Percentiles rank a stretch among this genome's conserved stretches.
phyloP scores from a whole-genome alignment of 768 basidiomycete species.

The Phallus indusiatus region DNA sequence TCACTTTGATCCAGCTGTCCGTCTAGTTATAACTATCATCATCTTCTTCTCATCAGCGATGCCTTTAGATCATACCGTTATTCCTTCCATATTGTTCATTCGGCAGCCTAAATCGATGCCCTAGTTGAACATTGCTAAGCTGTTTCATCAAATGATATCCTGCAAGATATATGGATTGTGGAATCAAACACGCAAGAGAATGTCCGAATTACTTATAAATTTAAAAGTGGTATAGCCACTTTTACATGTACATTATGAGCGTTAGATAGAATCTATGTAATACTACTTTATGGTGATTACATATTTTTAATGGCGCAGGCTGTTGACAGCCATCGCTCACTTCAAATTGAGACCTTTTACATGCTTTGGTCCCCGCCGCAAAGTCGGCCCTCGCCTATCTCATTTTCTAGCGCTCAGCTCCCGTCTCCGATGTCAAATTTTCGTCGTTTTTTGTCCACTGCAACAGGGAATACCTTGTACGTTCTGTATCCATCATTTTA shows the following conservation, averaged over 20 bases:
- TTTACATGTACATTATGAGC: too few relatives aligned
- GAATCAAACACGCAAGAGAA: conserved; percentile 64
- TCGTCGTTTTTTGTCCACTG: conserved; percentile 1
- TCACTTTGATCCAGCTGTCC: conserved; percentile 90
- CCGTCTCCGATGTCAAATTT: conserved; percentile 1
- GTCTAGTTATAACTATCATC: conserved; percentile 88
- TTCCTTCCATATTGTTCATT: conserved; percentile 14
- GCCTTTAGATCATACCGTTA: conserved; percentile 60
- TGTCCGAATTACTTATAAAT: conserved; percentile 56
- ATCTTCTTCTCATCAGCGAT: conserved; percentile 95
- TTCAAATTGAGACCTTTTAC: too few relatives aligned
- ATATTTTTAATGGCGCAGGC: too few relatives aligned
- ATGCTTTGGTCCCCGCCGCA: too few relatives aligned
- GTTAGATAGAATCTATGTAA: too few relatives aligned
- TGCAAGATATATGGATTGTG: conserved; percentile 80
- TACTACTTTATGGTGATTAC: too few relatives aligned
- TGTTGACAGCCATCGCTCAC: too few relatives aligned
- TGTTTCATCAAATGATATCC: conserved; percentile 77
- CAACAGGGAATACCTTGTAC: not conserved
- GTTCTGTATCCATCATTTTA: not conserved
- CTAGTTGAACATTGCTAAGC: conserved; percentile 62
- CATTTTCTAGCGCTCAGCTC: too few relatives aligned
- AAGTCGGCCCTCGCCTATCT: too few relatives aligned
- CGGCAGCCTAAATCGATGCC: not conserved
- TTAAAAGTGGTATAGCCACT: conserved; percentile 49